Evolutionary conservation across 768 basidiomycete species (phyloP).

Genomic region (Stropharia rugosoannulata): DNA sequence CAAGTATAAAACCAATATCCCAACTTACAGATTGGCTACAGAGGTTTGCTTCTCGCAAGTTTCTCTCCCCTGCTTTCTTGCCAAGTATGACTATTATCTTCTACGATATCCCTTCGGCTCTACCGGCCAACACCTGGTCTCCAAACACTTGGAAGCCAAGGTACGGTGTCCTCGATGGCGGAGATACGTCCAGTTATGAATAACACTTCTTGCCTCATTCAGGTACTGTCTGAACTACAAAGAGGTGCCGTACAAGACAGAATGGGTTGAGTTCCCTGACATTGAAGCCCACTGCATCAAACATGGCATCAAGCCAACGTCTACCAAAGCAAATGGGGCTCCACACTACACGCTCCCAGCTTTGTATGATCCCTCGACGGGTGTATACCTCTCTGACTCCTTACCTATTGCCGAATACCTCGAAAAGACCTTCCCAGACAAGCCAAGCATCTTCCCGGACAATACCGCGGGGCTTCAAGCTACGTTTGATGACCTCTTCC

Average conservation of each 20-base stretch:
- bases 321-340: slow-evolving; percentile 25
- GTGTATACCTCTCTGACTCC: slow-evolving; percentile 38
- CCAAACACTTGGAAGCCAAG: slow-evolving; percentile 35
- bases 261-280: slow-evolving; percentile 50
- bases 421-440: slow-evolving; percentile 1
- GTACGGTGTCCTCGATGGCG: slow-evolving; percentile 10
- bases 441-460: slow-evolving; percentile 7
- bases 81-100: slow-evolving; percentile 17
- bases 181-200: not conserved
- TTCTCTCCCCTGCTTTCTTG: too few relatives aligned
- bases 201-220: too few relatives aligned
- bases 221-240: slow-evolving; percentile 31
- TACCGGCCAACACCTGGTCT: slow-evolving; percentile 28
- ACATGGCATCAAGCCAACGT: slow-evolving; percentile 33
- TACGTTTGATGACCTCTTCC: slow-evolving; percentile 6
- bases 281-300: slow-evolving; percentile 33
- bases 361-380: slow-evolving; percentile 45
- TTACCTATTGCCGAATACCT: slow-evolving; percentile 47
- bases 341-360: slow-evolving; percentile 46
- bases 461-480: slow-evolving; percentile 7
- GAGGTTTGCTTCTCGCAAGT: too few relatives aligned
- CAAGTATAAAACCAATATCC: too few relatives aligned
- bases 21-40: too few relatives aligned
- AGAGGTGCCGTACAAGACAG: slow-evolving; percentile 38
- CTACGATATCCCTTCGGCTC: slow-evolving; percentile 37